A percentile compares a stretch with the other conserved stretches of the same genome.
These are phyloP conservation scores for Isoetes taiwanensis DNA, from an alignment of 75 land plant genomes.

Conservation along the genomic window DNA sequence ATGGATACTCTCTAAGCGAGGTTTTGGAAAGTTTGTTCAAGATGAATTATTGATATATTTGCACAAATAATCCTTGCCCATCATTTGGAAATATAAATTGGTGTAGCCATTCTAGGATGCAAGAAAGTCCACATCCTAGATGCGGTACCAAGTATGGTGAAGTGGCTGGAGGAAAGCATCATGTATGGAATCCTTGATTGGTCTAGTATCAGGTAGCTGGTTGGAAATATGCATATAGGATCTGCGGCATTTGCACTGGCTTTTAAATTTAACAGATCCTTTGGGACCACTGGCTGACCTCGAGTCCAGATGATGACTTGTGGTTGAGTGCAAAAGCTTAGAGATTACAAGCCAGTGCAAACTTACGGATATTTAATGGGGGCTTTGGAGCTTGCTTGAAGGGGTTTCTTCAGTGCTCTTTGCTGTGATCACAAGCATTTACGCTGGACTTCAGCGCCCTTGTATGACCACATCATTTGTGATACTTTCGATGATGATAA, in stretches of 20 bases:
- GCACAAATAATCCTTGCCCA: no score
- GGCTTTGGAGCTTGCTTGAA: conserved; percentile 79
- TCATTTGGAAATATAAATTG: no score
- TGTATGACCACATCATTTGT: conserved; percentile 54
- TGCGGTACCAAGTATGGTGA: conserved; percentile 89
- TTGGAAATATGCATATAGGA: neutral
- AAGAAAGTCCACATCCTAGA: conserved; percentile 58
- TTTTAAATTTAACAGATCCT: conserved; percentile 26
- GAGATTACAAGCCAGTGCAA: conserved; percentile 59
- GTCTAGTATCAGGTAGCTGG: conserved; percentile 47
- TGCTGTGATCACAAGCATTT: conserved; percentile 78
- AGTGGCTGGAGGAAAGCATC: conserved; percentile 53
- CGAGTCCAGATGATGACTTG: conserved; percentile 77
- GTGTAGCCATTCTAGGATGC: no score
- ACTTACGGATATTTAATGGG: conserved; percentile 94
- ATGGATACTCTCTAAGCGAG: conserved; percentile 82
- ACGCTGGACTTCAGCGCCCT: conserved; percentile 68
- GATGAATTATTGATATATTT: conserved; percentile 26
- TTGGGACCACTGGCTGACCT: conserved; percentile 80
- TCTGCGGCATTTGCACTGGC: neutral
- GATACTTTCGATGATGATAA: conserved; percentile 69
- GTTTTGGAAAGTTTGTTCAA: conserved; percentile 92
- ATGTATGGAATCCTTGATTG: conserved; percentile 79
- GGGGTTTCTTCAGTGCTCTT: conserved; percentile 49
- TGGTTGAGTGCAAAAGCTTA: conserved; percentile 82